Evolutionary conservation across 129 eudicot species (phyloP), one percentile per base, ranked within the genome.

Genomic region (Rutidosis leptorrhynchoides): DNA sequence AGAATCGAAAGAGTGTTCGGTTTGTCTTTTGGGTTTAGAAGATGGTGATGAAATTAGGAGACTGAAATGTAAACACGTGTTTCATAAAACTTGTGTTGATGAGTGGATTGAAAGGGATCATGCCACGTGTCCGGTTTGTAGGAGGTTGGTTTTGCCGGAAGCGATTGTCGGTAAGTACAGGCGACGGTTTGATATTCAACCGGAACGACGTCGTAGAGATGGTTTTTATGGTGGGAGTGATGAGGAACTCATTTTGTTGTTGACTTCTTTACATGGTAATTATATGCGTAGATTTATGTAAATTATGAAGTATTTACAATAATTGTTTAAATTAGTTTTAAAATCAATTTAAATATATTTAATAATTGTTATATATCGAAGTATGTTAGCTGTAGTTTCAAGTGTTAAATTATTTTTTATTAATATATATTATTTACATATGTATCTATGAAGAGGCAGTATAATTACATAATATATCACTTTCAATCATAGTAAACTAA

Each of bases 121-220:
- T 17, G 83, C 88, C 78, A 73, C 88, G 67, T 83, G 88, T 55
- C 88, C 88, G 16, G 66, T 83, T 30, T 83, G 88, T 61, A 77
- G 88, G 61, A n/a, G 78, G 15, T 14, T 53, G 42, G 83, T 83
- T 23, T 35, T 83, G 83, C 85, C 89, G 73, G 85, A 69, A 53
- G 68, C 56, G 63, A 62, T 79, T n/a, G 75, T 83, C 70, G 76
- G 68, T 6, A 76, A 65, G 58, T 77, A 74, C 76, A 24, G 68
- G 9, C 76, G 72, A 42, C 69, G 61, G 2, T 68, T 51, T 65
- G 58, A 68, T 54, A 24, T 55, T 55, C 65, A 54, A 6, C 78
- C 65, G 20, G 43, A 52, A 37, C 72, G 65, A 29, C 83, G 66
- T 1, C 68, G 73, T 7, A 22, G 68, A 30, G 70, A 64, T n/a